phyloP scores from a whole-genome alignment of 495 filamentous ascomycete genomes.

The Neurospora sp. region DNA sequence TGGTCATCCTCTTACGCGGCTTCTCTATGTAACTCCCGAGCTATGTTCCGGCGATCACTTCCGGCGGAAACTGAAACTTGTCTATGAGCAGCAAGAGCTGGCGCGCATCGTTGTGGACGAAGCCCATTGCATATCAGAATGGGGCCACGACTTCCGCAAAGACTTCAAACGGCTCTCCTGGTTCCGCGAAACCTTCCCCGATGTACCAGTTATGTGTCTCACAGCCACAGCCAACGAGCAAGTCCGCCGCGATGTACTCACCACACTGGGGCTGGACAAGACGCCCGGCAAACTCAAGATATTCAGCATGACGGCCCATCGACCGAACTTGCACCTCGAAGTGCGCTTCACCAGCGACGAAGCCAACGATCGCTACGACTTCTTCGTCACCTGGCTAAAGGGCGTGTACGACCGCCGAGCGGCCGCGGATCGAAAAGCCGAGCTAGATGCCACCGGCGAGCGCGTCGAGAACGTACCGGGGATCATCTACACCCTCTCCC shows the following conservation, averaged over 20 bases:
- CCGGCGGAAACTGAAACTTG: conserved; percentile 57
- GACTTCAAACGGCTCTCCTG: conserved; percentile 81
- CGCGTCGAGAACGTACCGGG: conserved; percentile 60
- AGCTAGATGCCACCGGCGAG: conserved; percentile 40
- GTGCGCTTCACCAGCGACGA: conserved; percentile 75
- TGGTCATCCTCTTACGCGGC: conserved; percentile 71
- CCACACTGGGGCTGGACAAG: conserved; percentile 55
- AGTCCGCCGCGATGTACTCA: conserved; percentile 72
- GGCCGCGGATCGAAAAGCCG: conserved; percentile 32
- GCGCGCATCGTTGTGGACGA: conserved; percentile 85
- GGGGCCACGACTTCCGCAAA: conserved; percentile 96
- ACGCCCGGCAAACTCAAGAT: conserved; percentile 45
- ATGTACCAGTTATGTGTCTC: conserved; percentile 80
- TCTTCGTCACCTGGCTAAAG: conserved; percentile 66
- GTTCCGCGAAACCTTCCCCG: conserved; percentile 71
- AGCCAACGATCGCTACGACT: conserved; percentile 54
- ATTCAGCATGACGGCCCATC: conserved; percentile 70
- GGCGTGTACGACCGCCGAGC: conserved; percentile 55
- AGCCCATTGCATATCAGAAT: conserved; percentile 95
- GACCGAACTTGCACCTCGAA: conserved; percentile 86
- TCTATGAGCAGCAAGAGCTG: conserved; percentile 75
- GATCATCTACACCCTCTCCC: conserved; percentile 80
- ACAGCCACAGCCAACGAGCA: conserved; percentile 80
- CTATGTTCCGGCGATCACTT: conserved; percentile 71
- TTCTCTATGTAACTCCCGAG: conserved; percentile 92